Conservation (phyloP, 1,284 basidiomycete species). For the Naganishia cerealis region DNA sequence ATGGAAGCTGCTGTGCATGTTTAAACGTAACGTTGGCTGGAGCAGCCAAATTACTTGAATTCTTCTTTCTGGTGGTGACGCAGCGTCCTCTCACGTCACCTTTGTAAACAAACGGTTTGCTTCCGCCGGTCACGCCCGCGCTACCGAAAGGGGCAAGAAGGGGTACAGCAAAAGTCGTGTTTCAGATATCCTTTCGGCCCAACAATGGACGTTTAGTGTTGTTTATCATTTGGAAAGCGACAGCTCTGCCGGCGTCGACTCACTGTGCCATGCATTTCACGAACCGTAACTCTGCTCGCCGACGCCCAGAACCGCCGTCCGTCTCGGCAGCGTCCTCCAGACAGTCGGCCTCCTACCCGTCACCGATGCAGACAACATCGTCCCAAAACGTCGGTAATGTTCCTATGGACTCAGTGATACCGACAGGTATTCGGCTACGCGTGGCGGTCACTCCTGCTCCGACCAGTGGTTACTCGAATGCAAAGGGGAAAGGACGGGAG, state of each 20-base stretch:
- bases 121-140: not conserved
- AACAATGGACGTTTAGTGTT: not conserved
- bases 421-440: not conserved
- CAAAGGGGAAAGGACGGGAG: not conserved
- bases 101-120: not conserved
- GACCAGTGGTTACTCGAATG: not conserved
- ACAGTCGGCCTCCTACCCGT: not conserved
- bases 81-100: not conserved
- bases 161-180: constrained; percentile 18
- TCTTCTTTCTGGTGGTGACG: not conserved
- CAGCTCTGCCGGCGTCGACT: not conserved
- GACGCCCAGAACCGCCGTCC: not conserved
- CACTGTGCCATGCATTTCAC: not conserved
- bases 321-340: not conserved
- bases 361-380: not conserved
- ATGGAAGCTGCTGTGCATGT: not conserved
- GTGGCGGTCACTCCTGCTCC: not conserved
- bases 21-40: not conserved
- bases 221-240: constrained; percentile 10
- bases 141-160: constrained; percentile 18
- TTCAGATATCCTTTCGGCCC: not conserved
- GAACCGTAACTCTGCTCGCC: not conserved
- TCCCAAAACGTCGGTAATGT: not conserved
- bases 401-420: not conserved
- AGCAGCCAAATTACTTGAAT: not conserved